phyloP scores from a whole-genome alignment of 192 early-diverging fungal species.

The Gigaspora rosea region DNA sequence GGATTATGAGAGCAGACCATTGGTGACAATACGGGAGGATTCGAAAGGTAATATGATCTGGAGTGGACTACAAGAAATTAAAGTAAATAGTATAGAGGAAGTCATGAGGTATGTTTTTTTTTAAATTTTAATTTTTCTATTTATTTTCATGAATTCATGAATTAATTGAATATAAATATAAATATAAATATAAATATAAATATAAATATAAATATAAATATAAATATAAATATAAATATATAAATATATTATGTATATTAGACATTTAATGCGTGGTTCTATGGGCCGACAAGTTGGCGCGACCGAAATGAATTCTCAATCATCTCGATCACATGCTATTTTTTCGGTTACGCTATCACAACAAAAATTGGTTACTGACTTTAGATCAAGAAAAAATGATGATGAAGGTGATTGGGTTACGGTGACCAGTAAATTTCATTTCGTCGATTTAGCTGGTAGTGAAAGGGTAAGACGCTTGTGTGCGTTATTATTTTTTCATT shows the following conservation, averaged over 20 bases:
- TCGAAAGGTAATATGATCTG: conserved; percentile 82
- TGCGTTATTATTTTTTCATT: not conserved
- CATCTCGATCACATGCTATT: conserved; percentile 95
- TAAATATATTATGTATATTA: not conserved
- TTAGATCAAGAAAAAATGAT: conserved; percentile 1
- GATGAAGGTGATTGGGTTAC: conserved; percentile 62
- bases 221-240: no score
- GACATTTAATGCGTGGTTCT: conserved; percentile 68
- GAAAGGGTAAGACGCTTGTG: conserved; percentile 61
- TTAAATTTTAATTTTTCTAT: not conserved
- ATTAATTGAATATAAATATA: conserved; percentile 1
- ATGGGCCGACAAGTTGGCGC: conserved; percentile 81
- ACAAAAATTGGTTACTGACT: conserved; percentile 52
- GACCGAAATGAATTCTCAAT: conserved; percentile 96
- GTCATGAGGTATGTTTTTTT: conserved; percentile 59
- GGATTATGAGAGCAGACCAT: conserved; percentile 55
- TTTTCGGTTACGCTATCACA: conserved; percentile 90
- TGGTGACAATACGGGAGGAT: conserved; percentile 80
- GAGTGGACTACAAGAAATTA: conserved; percentile 79
- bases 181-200: no score
- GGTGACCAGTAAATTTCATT: conserved; percentile 90
- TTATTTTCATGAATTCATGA: not conserved
- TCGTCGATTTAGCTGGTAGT: conserved; percentile 98
- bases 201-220: no score
- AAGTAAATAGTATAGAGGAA: conserved; percentile 66